Base-by-base conservation (phyloP, 257 asterid species). In the Eucommia ulmoides region DNA sequence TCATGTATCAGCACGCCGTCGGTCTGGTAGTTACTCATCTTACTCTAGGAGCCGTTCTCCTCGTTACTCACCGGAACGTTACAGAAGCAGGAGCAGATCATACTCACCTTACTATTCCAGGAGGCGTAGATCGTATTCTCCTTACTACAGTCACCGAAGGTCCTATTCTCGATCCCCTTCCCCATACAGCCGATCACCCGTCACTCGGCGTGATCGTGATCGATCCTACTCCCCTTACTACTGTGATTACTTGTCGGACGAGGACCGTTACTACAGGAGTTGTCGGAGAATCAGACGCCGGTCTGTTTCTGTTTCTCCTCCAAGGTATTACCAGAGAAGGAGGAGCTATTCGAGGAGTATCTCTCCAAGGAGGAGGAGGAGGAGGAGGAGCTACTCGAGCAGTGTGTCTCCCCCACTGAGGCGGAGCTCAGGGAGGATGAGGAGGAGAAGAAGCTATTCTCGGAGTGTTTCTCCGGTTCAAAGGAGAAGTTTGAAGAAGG, bases 111-210 rank as follows among this genome's bases (percentile, higher is more conserved):
- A 63, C 48, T 42, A 42, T 21, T 42, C n/a, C 48, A 2, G 23
- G 1, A 38, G 66, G 11, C 64, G 70, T 3, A 51, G 69, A 25
- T 68, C 71, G 7, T 41, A 44, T 51, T 72, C 82, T 51, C 69
- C 80, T 9, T 20, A 50, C 48, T 25, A 55, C 61, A 52, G 71
- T 15, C 67, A 72, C 1, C 70, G 67, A 45, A 72, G 87, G 66
- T 76, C 91, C 11, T 74, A 67, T 45, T 81, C 84, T 10, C 61
- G 77, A 3, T 74, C 80, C 19, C 71, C 59, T 1, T 78, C 94
- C 22, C 84, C 78, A 16, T 78, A 67, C 68, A 76, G 75, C 65
- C 63, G 84, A 51, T 76, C 81, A 15, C 79, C 83, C 16, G 55
- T 68, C 3, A 61, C 81, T 19, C 45, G 66, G 56, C 66, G 62